Conservation (phyloP, 192 early-diverging fungal species). For the Backusella circina region DNA sequence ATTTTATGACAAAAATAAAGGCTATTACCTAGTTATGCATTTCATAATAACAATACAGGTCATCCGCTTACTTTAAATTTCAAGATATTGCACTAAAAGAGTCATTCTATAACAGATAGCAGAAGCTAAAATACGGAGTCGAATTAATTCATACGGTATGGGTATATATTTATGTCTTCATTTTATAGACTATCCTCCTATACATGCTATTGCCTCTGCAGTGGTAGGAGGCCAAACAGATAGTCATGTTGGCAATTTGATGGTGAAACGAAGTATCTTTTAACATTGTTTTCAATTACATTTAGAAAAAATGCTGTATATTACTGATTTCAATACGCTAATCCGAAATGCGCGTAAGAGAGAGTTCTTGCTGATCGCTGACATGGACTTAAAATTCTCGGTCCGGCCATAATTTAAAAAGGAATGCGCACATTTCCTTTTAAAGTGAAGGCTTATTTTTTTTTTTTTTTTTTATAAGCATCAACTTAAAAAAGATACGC, state of each 20-base stretch:
- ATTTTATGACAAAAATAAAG: too few relatives aligned
- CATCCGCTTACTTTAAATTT: neutral
- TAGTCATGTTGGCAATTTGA: neutral
- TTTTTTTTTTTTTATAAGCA: too few relatives aligned
- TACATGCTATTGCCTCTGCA: neutral
- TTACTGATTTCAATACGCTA: neutral
- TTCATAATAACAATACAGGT: neutral
- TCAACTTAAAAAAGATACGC: neutral
- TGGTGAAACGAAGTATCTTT: neutral
- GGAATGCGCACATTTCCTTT: neutral
- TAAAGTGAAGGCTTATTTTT: neutral
- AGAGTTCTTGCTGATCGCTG: neutral
- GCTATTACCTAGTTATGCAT: neutral
- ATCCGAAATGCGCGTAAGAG: neutral
- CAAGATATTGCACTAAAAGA: neutral
- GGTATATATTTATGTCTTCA: neutral
- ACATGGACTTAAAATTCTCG: neutral
- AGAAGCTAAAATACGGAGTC: neutral
- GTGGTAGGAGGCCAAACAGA: neutral
- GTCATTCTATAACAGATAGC: too few relatives aligned
- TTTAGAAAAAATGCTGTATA: neutral
- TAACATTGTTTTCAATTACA: neutral
- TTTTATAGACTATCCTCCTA: neutral
- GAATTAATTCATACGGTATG: neutral
- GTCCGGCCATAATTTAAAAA: neutral